phyloP scores from a whole-genome alignment of 768 basidiomycete genomes.

The Wakefieldia striispora region DNA sequence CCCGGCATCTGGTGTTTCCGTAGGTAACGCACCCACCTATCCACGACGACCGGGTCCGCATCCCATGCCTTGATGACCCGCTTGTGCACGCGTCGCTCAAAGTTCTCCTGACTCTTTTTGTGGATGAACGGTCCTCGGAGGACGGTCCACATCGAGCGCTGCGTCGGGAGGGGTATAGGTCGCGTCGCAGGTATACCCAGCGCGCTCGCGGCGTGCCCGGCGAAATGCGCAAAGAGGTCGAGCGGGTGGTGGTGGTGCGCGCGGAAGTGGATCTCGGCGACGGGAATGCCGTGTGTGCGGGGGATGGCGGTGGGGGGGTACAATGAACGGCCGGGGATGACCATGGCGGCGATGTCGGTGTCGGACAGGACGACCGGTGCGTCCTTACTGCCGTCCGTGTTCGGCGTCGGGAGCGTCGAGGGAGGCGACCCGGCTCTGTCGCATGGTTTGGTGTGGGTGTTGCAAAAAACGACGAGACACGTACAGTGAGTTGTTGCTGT shows the following conservation, averaged over 20 bases:
- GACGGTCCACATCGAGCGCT: conserved; percentile 84
- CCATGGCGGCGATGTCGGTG: conserved; percentile 45
- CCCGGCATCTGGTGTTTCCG: conserved; percentile 74
- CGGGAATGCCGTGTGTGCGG: conserved; percentile 67
- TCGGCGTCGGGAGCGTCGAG: not conserved
- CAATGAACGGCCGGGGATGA: conserved; percentile 62
- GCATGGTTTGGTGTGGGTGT: not conserved
- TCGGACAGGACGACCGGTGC: conserved; percentile 32
- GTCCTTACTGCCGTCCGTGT: not conserved
- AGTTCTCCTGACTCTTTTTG: conserved; percentile 96
- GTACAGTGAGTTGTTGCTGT: conserved; percentile 11
- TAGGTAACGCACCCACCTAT: conserved; percentile 79
- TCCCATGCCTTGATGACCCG: conserved; percentile 91
- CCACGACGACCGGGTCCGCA: conserved; percentile 72
- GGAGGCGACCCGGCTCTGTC: conserved; percentile 5
- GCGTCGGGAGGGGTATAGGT: conserved; percentile 64
- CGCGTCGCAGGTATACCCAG: conserved; percentile 77
- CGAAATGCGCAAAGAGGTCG: conserved; percentile 81
- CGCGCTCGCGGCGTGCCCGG: conserved; percentile 78
- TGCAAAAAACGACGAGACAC: not conserved
- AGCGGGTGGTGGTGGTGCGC: conserved; percentile 68
- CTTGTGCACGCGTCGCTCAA: conserved; percentile 80
- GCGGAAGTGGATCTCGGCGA: conserved; percentile 80
- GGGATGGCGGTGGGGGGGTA: conserved; percentile 56
- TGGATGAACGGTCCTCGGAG: conserved; percentile 82